Evolutionary conservation across 1,284 basidiomycete genomes (phyloP).

Genomic region (Marasmius tenuissimus): DNA sequence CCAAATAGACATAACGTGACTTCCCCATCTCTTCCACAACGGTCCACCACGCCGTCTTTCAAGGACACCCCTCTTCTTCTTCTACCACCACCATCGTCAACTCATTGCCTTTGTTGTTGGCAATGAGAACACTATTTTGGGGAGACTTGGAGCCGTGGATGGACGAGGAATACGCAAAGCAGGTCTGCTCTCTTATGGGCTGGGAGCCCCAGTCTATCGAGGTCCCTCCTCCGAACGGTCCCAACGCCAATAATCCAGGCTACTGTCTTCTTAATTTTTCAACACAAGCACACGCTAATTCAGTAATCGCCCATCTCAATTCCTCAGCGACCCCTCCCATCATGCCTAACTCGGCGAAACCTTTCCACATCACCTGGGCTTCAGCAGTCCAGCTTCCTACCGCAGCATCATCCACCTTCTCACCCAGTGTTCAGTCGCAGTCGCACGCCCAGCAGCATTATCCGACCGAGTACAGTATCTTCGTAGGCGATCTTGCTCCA

Average conservation of each 20-base stretch:
- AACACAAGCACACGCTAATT: conserved; percentile 66
- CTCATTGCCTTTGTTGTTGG: neutral
- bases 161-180: conserved; percentile 87
- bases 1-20: conserved; percentile 1
- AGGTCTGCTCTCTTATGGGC: conserved; percentile 76
- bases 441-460: conserved; percentile 52
- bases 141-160: conserved; percentile 87
- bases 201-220: conserved; percentile 75
- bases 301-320: conserved; percentile 70
- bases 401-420: conserved; percentile 36
- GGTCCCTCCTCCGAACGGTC: conserved; percentile 64
- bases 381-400: conserved; percentile 53
- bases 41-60: neutral
- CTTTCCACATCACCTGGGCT: conserved; percentile 82
- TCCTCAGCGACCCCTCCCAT: conserved; percentile 47
- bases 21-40: neutral
- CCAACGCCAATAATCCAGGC: conserved; percentile 76
- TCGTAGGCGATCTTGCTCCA: conserved; percentile 87
- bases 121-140: conserved; percentile 64
- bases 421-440: conserved; percentile 27
- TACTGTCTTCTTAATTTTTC: conserved; percentile 88
- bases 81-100: neutral
- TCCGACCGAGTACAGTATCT: conserved; percentile 86
- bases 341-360: conserved; percentile 80
- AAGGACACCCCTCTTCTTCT: neutral